Conservation (phyloP, 306 rosid species). For the Luffa aegyptiaca region DNA sequence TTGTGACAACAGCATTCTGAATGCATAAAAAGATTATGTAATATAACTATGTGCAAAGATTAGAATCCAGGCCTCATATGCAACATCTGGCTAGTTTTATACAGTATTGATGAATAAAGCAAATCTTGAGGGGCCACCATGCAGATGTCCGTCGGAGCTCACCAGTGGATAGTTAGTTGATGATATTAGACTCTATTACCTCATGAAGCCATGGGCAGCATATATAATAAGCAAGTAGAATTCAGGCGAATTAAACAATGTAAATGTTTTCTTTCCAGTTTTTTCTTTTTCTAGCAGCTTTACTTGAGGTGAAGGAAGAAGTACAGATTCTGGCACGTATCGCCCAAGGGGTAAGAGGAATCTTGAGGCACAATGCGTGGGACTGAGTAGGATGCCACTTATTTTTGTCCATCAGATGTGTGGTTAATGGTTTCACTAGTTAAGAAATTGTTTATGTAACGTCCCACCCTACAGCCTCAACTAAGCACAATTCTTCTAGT, state of each 20-base stretch:
- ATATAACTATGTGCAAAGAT: not conserved
- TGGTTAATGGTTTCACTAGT: not conserved
- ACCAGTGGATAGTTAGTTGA: not conserved
- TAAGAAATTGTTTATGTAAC: not conserved
- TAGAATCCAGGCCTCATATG: not conserved
- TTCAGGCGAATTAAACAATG: not conserved
- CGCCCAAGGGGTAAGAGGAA: not conserved
- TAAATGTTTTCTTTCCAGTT: not conserved
- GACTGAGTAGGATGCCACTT: not conserved
- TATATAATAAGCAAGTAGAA: not conserved
- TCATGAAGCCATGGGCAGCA: not conserved
- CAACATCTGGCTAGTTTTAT: not conserved
- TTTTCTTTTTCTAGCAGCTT: not conserved
- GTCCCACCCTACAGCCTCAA: not conserved
- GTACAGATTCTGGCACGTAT: not conserved
- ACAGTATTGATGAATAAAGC: not conserved
- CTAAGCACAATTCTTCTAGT: not conserved
- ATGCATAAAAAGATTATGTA: not conserved
- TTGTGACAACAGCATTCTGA: not conserved
- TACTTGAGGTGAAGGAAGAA: not conserved
- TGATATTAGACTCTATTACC: not conserved
- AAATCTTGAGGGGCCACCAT: not conserved
- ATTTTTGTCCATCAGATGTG: not conserved
- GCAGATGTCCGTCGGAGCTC: not conserved
- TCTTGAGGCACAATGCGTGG: not conserved